Evolutionary conservation across 352 stramenopile species (phyloP).

Genomic region (Globisporangium nodosum): DNA sequence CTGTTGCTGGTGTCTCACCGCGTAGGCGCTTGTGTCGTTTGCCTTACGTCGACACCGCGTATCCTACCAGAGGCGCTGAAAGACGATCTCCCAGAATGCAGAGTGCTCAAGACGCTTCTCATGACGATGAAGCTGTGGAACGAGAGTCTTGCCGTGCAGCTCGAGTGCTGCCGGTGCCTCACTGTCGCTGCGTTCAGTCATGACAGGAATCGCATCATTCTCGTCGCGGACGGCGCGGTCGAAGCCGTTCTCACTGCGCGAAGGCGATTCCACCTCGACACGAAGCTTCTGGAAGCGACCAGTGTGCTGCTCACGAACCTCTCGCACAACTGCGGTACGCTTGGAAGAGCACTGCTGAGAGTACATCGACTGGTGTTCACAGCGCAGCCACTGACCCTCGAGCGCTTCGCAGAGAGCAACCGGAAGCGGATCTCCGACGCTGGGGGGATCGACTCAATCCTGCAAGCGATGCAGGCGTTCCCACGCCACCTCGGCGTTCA

Average conservation of each 20-base stretch:
- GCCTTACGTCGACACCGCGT: too few species aligned
- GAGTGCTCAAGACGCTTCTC: constrained; percentile 52
- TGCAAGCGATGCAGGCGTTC: constrained; percentile 84
- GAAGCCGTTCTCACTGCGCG: constrained; percentile 53
- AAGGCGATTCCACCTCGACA: constrained; percentile 46
- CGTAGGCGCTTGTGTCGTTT: too few species aligned
- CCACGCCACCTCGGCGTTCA: constrained; percentile 63
- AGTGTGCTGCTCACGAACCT: constrained; percentile 85
- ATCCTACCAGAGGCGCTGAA: constrained; percentile 41
- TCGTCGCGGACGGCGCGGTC: constrained; percentile 66
- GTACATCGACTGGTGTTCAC: not conserved
- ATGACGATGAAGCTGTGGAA: constrained; percentile 54
- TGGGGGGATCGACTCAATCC: constrained; percentile 71
- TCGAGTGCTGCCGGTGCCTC: constrained; percentile 74
- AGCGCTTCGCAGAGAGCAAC: constrained; percentile 65
- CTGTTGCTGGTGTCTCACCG: constrained; percentile 7
- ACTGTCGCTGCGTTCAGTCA: constrained; percentile 75
- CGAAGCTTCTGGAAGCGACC: constrained; percentile 63
- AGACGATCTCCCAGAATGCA: constrained; percentile 69
- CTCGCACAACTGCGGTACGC: constrained; percentile 68
- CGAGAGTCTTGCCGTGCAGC: constrained; percentile 47
- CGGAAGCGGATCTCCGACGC: constrained; percentile 62
- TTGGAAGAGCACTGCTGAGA: constrained; percentile 3
- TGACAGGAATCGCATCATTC: constrained; percentile 63
- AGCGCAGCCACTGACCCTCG: constrained; percentile 7